These are phyloP conservation scores for Melaleuca alternifolia DNA, from an alignment of 345 rosid genomes.

Conservation along the genomic window DNA sequence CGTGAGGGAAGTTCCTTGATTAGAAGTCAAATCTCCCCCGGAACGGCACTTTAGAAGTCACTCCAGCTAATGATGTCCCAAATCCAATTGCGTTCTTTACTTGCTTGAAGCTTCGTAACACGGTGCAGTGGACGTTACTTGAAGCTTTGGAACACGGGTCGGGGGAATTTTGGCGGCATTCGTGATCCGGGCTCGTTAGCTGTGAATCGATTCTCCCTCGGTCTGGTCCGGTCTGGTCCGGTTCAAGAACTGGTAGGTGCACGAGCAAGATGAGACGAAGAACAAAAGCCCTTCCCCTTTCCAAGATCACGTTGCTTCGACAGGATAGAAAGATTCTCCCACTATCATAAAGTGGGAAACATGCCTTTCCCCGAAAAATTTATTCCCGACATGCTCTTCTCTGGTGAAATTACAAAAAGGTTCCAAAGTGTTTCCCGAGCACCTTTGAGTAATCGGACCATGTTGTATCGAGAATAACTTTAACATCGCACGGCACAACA, in stretches of 20 bases:
- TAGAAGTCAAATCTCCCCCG: background rate
- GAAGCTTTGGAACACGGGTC: background rate
- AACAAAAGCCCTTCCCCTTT: background rate
- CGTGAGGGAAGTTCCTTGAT: background rate
- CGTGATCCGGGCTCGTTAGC: too few relatives aligned
- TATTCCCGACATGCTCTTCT: background rate
- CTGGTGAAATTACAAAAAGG: background rate
- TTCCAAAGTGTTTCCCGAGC: background rate
- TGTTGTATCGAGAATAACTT: too few relatives aligned
- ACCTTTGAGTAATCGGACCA: background rate
- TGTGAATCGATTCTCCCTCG: too few relatives aligned
- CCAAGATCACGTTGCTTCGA: background rate
- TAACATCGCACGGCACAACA: background rate
- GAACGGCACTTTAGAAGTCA: background rate
- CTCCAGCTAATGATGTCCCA: background rate
- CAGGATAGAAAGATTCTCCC: background rate
- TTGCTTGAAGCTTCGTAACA: background rate
- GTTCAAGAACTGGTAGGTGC: background rate
- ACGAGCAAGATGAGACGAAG: background rate
- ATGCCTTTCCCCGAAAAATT: background rate
- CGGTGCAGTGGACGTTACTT: background rate
- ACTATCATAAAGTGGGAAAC: background rate
- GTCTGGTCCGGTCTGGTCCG: too few relatives aligned
- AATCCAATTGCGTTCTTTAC: background rate
- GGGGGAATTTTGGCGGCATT: background rate